Evolutionary conservation across 169 alveolate genomes (phyloP), one percentile per base, ranked within the genome.

Genomic region (Plasmodium gaboni): DNA sequence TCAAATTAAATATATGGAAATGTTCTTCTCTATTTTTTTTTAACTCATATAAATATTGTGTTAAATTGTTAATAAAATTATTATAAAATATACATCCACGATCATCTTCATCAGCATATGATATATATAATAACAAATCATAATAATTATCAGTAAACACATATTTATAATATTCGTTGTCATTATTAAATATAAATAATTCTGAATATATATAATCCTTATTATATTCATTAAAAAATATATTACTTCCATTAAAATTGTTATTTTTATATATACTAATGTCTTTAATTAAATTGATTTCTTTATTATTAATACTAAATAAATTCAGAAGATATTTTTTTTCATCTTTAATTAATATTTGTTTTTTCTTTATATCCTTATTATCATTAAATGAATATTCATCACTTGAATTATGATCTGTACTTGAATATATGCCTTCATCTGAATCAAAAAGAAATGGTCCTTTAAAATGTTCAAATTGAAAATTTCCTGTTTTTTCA

Each of bases 31-130:
- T 46, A 59, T 85, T 85, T 32, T 50, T 85, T 59, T 85, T 85
- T 51, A 85, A 51, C 65, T 85, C 74, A 59, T 85, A 85, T 70
- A 85, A 70, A 73, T 70, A 85, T 46, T 17, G 46, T 48, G 92
- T 64, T 8, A 85, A 59, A 13, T 0, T 42, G 26, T 85, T 60
- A 44, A 85, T 17, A 63, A 60, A 85, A 59, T 85, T 59, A 15
- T 70, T 85, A 28, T 85, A 85, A 50, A 63, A 51, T 63, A 85
- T 73, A 57, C 15, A 65, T 6, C 92, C 92, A 6, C 61, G 59
- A 1, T 85, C 92, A n/a, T 85, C 92, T 59, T 85, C 92, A 70
- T 85, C 74, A 24, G 87, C 68, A 85, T 55, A 64, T 12, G 92
- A 69, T 9, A 61, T 65, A 32, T 85, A 85, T 42, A 85, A 42